Base-by-base conservation (phyloP, 2,329 filamentous ascomycete species). In the Fusarium coicis region DNA sequence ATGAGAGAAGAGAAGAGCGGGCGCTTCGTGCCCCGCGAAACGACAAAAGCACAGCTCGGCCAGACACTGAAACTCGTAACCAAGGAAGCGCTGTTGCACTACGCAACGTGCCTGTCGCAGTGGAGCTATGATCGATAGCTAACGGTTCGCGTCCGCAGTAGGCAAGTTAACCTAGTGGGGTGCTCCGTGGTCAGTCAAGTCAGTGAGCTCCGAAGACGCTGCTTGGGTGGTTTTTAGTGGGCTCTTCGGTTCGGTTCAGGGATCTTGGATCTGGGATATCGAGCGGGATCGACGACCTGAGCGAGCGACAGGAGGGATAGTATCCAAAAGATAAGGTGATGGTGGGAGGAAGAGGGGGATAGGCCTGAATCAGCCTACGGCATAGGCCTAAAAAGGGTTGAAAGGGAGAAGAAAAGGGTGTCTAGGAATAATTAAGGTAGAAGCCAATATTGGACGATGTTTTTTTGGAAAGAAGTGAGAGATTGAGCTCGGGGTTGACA, bases 1-100 rank as follows among this genome's bases (percentile, higher is more conserved):
- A 75, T 84, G 79, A 76, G 67, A 73, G 75, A 59, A 78, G 74
- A 75, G 74, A 77, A 78, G 77, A 77, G 76, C 74, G 59, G 70
- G 68, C 70, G 76, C 76, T 73, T 57, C 66, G 74, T 76, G 75
- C 75, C 76, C 76, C 76, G 74, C 76, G 75, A 63, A 72, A 77
- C 63, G 75, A 76, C 56, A 74, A 67, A 32, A 58, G 58, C 63
- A 57, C 53, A 76, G 73, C 74, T 71, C 63, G 40, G 66, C 53
- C 61, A 63, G 71, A 43, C 58, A 62, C 73, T 75, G 72, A 57
- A 54, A 73, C 62, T 57, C 49, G 60, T 63, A 74, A 64, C 72
- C 70, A 74, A 73, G 73, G 71, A 77, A 75, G 64, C 63, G 62
- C 63, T 57, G 50, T 53, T 63, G 58, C 43, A 52, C 61, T 65